A percentile compares a stretch with the other conserved stretches of the same genome.
Conservation (phyloP, 1,139 yeast genomes). For the Pichia sp. region DNA sequence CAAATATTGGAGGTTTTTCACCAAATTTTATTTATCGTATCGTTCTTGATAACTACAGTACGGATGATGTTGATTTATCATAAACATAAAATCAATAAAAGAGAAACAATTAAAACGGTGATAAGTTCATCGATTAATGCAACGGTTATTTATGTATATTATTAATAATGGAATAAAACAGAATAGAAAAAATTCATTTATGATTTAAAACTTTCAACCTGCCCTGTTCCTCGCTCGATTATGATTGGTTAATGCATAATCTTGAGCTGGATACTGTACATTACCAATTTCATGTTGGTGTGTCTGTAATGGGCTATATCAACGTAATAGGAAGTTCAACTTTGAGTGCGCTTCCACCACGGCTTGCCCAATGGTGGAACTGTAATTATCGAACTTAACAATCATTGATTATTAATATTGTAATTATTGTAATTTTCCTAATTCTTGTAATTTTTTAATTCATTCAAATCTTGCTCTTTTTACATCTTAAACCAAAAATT, state of each 20-base stretch:
- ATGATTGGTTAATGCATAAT: constrained; percentile 28
- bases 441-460: not conserved
- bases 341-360: constrained; percentile 77
- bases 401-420: constrained; percentile 9
- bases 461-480: too few relatives aligned
- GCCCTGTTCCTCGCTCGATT: constrained; percentile 75
- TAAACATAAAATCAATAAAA: constrained; percentile 12
- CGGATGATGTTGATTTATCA: constrained; percentile 66
- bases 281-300: not conserved
- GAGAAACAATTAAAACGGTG: not conserved
- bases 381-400: constrained; percentile 68
- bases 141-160: not conserved
- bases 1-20: constrained; percentile 93
- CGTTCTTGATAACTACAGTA: constrained; percentile 87
- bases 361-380: constrained; percentile 51
- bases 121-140: not conserved
- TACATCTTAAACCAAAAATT: too few relatives aligned
- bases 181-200: not conserved
- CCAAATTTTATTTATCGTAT: constrained; percentile 95
- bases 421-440: not conserved
- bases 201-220: not conserved
- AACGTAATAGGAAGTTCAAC: constrained; percentile 36
- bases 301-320: constrained; percentile 49
- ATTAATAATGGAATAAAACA: not conserved
- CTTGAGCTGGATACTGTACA: constrained; percentile 49